Evolutionary conservation across 2,329 filamentous ascomycete genomes (phyloP), one percentile per base, ranked within the genome.

Genomic region (Paraphoma chrysanthemicola): DNA sequence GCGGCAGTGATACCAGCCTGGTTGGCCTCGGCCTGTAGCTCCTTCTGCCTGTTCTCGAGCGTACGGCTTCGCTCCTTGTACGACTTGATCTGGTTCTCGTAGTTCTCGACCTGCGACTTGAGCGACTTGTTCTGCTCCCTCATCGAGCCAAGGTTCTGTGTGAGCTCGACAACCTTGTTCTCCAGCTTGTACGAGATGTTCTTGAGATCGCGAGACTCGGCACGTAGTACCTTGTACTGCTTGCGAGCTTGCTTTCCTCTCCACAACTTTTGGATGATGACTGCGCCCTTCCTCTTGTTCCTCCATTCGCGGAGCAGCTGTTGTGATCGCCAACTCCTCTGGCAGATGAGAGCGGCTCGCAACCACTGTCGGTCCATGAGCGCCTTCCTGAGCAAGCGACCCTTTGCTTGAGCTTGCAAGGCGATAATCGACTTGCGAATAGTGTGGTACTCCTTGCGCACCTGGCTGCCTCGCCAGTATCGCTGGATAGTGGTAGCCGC

Each of bases 181-280:
- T 99, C 95, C 69, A 99, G 83, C 83, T 97, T 98, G 84, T 99
- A 99, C 2, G 95, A 98, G 68, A 99, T 99, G 79, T 98, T 94
- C 84, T 98, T 98, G 77, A 99, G 86, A 82, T 99, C 96, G 73
- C 95, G 91, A 64, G 95, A 95, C 79, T 99, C 95, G 79, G 97
- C 93, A 66, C 95, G 92, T 59, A 96, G 81, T 68, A 83, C 88
- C 86, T 97, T 98, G 84, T 99, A 99, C 47, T 87, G 88, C 65
- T 85, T 87, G 64, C 95, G 88, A 53, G 95, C 94, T 62, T 79
- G 74, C 78, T 87, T 93, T 75, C 93, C 94, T 76, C 95, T 89
- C 92, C 92, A 98, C 74, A 98, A 78, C 77, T 89, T 97, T 79
- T 99, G 95, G 44, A 97, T 88, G 64, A 97, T 87, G 62, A 94